A percentile compares a stretch with the other conserved stretches of the same genome.
Conservation (phyloP, 768 basidiomycete genomes). For the Termitomyces sp. region DNA sequence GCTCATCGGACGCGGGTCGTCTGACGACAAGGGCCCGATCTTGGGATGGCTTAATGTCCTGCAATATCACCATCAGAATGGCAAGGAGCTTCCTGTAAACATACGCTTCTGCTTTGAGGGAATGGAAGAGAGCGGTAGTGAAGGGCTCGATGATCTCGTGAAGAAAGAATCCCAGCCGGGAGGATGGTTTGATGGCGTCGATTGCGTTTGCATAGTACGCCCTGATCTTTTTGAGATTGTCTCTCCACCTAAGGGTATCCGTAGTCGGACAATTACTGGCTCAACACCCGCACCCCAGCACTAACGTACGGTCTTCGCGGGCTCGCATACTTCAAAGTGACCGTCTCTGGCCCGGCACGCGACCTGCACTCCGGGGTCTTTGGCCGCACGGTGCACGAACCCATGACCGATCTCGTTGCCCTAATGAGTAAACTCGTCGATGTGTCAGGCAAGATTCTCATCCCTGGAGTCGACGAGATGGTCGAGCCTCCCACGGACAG, state of each 20-base stretch:
- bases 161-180: conserved; percentile 65
- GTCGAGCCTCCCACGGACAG: conserved; percentile 69
- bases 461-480: conserved; percentile 87
- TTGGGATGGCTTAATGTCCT: conserved; percentile 89
- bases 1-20: conserved; percentile 82
- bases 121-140: conserved; percentile 95
- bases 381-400: conserved; percentile 79
- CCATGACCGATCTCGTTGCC: conserved; percentile 89
- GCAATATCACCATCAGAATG: conserved; percentile 71
- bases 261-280: conserved; percentile 93
- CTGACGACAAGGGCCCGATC: conserved; percentile 90
- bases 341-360: conserved; percentile 76
- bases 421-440: conserved; percentile 86
- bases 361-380: conserved; percentile 92
- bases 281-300: conserved; percentile 75
- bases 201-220: conserved; percentile 89
- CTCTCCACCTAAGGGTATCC: neutral
- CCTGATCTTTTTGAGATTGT: neutral
- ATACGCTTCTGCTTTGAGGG: conserved; percentile 91
- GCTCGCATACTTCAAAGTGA: conserved; percentile 80
- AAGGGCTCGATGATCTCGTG: conserved; percentile 88
- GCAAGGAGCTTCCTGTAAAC: conserved; percentile 81
- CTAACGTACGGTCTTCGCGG: conserved; percentile 90
- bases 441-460: conserved; percentile 73
- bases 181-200: conserved; percentile 83